Conservation (phyloP, 2,329 filamentous ascomycete species). For the Cadophora malorum region DNA sequence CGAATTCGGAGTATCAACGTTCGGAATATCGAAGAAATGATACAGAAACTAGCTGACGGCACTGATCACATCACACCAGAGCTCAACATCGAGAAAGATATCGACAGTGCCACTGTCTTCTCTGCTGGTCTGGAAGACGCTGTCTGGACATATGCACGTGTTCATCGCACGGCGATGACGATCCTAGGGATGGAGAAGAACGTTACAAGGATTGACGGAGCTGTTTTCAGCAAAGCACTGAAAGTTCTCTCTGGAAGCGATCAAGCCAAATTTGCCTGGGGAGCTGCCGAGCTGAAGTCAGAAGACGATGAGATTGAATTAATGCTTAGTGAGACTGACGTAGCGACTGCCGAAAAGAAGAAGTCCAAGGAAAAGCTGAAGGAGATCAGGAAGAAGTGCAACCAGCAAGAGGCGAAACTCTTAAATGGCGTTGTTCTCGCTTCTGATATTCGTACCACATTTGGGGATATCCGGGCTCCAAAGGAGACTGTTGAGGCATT, state of each 20-base stretch:
- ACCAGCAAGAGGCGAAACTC: slow-evolving; percentile 82
- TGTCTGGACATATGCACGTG: slow-evolving; percentile 64
- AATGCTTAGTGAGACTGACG: slow-evolving; percentile 40
- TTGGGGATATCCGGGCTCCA: slow-evolving; percentile 84
- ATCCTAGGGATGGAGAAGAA: slow-evolving; percentile 51
- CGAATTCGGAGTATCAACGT: slow-evolving; percentile 64
- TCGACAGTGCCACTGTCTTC: slow-evolving; percentile 38
- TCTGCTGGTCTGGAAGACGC: slow-evolving; percentile 53
- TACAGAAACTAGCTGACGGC: slow-evolving; percentile 47
- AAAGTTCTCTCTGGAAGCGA: slow-evolving; percentile 54
- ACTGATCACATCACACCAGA: slow-evolving; percentile 27
- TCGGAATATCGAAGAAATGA: slow-evolving; percentile 68
- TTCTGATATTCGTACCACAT: slow-evolving; percentile 83
- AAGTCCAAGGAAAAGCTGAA: slow-evolving; percentile 51
- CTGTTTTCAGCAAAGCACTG: slow-evolving; percentile 48
- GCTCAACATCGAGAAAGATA: slow-evolving; percentile 40
- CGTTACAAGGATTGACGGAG: slow-evolving; percentile 44
- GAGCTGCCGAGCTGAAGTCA: slow-evolving; percentile 49
- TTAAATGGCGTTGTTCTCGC: slow-evolving; percentile 83
- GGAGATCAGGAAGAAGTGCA: slow-evolving; percentile 63
- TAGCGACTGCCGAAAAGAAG: slow-evolving; percentile 45
- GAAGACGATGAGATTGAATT: slow-evolving; percentile 45
- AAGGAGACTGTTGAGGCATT: slow-evolving; percentile 84
- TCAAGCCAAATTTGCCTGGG: slow-evolving; percentile 53
- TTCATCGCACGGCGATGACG: slow-evolving; percentile 63